These are phyloP conservation scores for Plenodomus lindquistii DNA, from an alignment of 2,329 filamentous ascomycete genomes.

Conservation along the genomic window DNA sequence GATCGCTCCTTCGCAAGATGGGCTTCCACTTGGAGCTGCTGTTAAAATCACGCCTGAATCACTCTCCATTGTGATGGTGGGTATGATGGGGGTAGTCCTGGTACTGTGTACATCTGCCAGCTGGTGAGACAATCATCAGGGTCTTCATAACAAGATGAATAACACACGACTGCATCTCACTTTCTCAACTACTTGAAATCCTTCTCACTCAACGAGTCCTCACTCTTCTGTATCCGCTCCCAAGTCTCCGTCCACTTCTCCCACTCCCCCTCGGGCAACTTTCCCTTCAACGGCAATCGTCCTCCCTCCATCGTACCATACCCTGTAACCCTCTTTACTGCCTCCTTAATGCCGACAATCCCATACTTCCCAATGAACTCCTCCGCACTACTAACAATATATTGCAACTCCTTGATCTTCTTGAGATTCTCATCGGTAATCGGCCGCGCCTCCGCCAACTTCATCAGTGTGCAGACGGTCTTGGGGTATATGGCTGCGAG, in stretches of 20 bases:
- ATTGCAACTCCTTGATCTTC: conserved; percentile 62
- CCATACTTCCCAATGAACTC: conserved; percentile 65
- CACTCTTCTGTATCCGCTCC: conserved; percentile 37
- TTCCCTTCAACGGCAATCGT: conserved; percentile 61
- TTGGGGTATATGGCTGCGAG: conserved; percentile 68
- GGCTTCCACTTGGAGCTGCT: conserved; percentile 9
- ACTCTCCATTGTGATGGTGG: conserved; percentile 14
- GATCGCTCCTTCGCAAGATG: conserved; percentile 8
- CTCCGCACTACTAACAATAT: conserved; percentile 63
- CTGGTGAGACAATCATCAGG: conserved; percentile 1
- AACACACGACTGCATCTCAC: not conserved
- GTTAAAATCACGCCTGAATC: conserved; percentile 11
- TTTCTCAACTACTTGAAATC: conserved; percentile 20
- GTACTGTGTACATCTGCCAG: conserved; percentile 14
- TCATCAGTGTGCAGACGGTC: conserved; percentile 62
- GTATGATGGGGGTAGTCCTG: conserved; percentile 12
- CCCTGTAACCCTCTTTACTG: conserved; percentile 60
- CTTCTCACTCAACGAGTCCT: conserved; percentile 33
- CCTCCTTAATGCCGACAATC: conserved; percentile 69
- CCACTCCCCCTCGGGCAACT: conserved; percentile 64
- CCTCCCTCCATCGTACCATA: conserved; percentile 64
- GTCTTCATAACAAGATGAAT: not conserved
- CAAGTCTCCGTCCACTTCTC: conserved; percentile 43
- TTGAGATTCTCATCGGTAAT: conserved; percentile 44
- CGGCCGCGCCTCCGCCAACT: conserved; percentile 49